These are phyloP conservation scores for Taphrina pruni DNA, from an alignment of 1,139 yeast genomes.

Conservation along the genomic window DNA sequence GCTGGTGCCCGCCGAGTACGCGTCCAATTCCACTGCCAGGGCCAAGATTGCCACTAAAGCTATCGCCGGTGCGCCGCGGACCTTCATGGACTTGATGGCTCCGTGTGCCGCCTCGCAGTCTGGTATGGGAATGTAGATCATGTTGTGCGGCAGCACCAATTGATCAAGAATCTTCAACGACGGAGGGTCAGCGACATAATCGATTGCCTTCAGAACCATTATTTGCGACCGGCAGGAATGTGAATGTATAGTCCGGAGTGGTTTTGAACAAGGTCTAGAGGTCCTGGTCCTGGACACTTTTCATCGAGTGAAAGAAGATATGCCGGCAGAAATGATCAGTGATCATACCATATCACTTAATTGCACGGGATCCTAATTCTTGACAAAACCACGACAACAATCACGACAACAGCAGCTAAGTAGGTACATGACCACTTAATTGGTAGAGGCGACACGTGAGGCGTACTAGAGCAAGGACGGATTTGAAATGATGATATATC, in stretches of 20 bases:
- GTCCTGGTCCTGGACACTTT: background rate
- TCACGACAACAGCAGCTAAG: background rate
- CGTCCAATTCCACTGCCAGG: conserved; percentile 69
- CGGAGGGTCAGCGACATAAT: conserved; percentile 45
- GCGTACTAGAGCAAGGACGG: background rate
- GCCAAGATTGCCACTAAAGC: conserved; percentile 92
- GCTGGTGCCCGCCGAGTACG: conserved; percentile 21
- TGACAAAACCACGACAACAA: background rate
- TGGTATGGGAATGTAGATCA: conserved; percentile 66
- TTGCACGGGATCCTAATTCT: too few species aligned
- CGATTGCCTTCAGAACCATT: conserved; percentile 45
- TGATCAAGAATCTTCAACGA: conserved; percentile 77
- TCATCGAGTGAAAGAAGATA: background rate
- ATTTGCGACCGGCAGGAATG: background rate
- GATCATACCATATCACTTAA: background rate
- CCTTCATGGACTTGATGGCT: conserved; percentile 88
- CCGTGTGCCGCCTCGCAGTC: conserved; percentile 74
- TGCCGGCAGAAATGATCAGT: background rate
- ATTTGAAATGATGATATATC: background rate
- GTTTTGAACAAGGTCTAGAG: background rate
- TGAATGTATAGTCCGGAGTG: background rate
- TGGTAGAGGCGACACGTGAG: background rate
- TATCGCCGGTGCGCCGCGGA: conserved; percentile 97
- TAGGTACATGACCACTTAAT: too few species aligned
- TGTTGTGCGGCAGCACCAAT: conserved; percentile 76